phyloP scores from a whole-genome alignment of 2,329 filamentous ascomycete genomes.

The Sclerotinia nivalis region DNA sequence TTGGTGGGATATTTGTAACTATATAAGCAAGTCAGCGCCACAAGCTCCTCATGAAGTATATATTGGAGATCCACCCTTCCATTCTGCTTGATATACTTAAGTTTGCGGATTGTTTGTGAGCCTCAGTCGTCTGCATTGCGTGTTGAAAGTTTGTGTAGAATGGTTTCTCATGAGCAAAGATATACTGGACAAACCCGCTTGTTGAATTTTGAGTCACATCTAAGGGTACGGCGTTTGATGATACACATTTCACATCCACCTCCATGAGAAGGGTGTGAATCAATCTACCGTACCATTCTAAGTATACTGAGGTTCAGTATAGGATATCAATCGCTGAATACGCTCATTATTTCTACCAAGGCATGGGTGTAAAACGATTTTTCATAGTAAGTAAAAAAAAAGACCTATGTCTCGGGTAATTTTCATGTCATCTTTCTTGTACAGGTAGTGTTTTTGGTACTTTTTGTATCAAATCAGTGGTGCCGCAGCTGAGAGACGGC shows the following conservation, averaged over 20 bases:
- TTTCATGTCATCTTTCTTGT: no score
- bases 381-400: no score
- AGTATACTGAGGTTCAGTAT: background rate
- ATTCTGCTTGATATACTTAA: background rate
- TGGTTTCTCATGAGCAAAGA: background rate
- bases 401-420: no score
- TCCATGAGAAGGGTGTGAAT: background rate
- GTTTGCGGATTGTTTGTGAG: background rate
- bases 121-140: no score
- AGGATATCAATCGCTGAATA: no score
- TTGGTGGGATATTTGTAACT: background rate
- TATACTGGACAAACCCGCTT: no score
- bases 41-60: no score
- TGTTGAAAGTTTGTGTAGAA: background rate
- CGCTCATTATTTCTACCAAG: no score
- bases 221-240: background rate
- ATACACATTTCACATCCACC: background rate
- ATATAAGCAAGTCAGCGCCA: background rate
- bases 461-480: no score
- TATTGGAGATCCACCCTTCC: background rate
- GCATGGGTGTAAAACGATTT: no score
- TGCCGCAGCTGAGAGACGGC: no score
- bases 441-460: no score
- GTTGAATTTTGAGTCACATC: background rate
- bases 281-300: background rate